Evolutionary conservation across 169 alveolate genomes (phyloP).

Genomic region (Cryptosporidium parvum): DNA sequence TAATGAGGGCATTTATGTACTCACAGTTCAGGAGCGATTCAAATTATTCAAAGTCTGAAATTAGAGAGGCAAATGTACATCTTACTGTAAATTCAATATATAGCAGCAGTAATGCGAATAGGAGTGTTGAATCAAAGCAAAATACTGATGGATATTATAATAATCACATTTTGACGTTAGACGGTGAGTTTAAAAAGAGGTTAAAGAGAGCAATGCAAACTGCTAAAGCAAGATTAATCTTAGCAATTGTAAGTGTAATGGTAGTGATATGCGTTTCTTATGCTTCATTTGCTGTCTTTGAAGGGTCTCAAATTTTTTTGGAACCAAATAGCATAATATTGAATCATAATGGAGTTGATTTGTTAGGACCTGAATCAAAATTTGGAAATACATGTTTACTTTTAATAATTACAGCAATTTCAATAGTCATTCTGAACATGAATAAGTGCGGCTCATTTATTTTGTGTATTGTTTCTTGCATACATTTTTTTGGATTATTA

Average conservation of each 20-base stretch:
- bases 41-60: background rate
- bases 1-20: constrained; percentile 45
- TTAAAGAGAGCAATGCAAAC: constrained; percentile 24
- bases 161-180: constrained; percentile 12
- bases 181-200: constrained; percentile 19
- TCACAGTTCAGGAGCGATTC: constrained; percentile 25
- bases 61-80: background rate
- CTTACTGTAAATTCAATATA: background rate
- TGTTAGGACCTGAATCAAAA: constrained; percentile 1
- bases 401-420: constrained; percentile 4
- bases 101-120: background rate
- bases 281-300: constrained; percentile 28
- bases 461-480: constrained; percentile 33
- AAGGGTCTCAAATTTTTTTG: constrained; percentile 29
- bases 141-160: background rate
- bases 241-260: constrained; percentile 34
- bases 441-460: background rate
- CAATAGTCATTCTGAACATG: constrained; percentile 3
- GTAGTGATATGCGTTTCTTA: constrained; percentile 42
- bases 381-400: constrained; percentile 8
- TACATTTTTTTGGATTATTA: constrained; percentile 41
- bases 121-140: background rate
- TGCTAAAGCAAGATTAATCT: constrained; percentile 18
- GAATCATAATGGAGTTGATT: background rate
- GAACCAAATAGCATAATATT: background rate